Evolutionary conservation across 2,329 filamentous ascomycete species (phyloP), one percentile per base, ranked within the genome.

Genomic region (Aspergillus quadricinctus): DNA sequence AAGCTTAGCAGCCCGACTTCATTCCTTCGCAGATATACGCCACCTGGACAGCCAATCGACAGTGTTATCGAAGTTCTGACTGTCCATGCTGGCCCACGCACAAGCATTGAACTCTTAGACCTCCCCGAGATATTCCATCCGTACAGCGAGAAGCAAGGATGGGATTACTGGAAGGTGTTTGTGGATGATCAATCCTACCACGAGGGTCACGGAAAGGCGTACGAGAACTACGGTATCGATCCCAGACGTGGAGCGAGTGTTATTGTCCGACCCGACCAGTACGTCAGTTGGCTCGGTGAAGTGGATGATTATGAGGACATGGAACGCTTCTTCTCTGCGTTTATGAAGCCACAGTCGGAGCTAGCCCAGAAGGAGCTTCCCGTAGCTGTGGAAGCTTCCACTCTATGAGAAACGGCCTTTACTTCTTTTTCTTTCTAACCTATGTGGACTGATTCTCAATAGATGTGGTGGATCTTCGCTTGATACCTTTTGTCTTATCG

Each of bases 211-310:
- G 82, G 82, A 0, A 74, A 81, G 40, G 81, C 81, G 0, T 86
- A 85, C 61, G 73, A 80, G 45, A 73, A 72, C 3, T 83, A 83
- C 56, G 81, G 81, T 0, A 70, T 86, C 17, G 75, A 81, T 58
- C 63, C 72, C 0, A 58, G 65, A 2, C 55, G 63, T 21, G 79
- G 80, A 0, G 77, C 75, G 0, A 57, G 82, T 6, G 75, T 81
- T 0, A 69, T 86, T 55, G 74, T 85, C 5, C 73, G 83, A 21
- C 84, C 83, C 1, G 83, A 85, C 71, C 82, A 85, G 68, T 81
- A 81, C 80, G 52, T 65, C 17, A 61, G 58, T 19, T 64, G 61
- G 60, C 48, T 64, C 6, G 61, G 63, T 67, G 61, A 65, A 41
- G 43, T 61, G 28, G 61, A 64, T 50, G 58, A 61, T 23, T 61